Evolutionary conservation across 2,329 filamentous ascomycete genomes (phyloP).

Genomic region (Aspergillus latus): DNA sequence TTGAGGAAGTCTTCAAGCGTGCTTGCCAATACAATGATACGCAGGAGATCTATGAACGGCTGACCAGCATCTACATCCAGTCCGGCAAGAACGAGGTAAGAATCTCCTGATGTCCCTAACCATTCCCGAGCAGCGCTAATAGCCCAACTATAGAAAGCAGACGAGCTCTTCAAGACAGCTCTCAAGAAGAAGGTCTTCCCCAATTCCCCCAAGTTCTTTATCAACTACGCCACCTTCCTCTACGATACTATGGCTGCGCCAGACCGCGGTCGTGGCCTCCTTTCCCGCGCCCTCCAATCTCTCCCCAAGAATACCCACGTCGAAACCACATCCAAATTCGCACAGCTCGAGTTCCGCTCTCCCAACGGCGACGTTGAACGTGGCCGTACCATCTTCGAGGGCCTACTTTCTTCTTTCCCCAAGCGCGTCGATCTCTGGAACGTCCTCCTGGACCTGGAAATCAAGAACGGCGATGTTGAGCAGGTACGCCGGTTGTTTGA

Average conservation of each 20-base stretch:
- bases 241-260: conserved; percentile 70
- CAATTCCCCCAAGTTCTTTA: conserved; percentile 76
- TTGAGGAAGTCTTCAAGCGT: conserved; percentile 85
- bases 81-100: conserved; percentile 80
- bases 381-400: conserved; percentile 92
- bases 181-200: conserved; percentile 88
- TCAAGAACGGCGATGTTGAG: conserved; percentile 58
- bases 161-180: conserved; percentile 80
- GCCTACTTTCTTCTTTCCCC: conserved; percentile 76
- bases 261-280: conserved; percentile 72
- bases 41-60: conserved; percentile 81
- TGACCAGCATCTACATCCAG: conserved; percentile 93
- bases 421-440: conserved; percentile 94
- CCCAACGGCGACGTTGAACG: conserved; percentile 80
- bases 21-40: conserved; percentile 93
- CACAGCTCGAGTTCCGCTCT: conserved; percentile 85
- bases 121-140: conserved; percentile 20
- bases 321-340: conserved; percentile 81
- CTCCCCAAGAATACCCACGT: conserved; percentile 70
- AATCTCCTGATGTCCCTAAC: background rate
- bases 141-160: conserved; percentile 67
- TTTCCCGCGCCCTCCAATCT: conserved; percentile 80
- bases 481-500: conserved; percentile 78
- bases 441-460: conserved; percentile 83
- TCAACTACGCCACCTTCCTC: conserved; percentile 93